phyloP scores from a whole-genome alignment of 345 rosid species.

The Eucalyptus albens region DNA sequence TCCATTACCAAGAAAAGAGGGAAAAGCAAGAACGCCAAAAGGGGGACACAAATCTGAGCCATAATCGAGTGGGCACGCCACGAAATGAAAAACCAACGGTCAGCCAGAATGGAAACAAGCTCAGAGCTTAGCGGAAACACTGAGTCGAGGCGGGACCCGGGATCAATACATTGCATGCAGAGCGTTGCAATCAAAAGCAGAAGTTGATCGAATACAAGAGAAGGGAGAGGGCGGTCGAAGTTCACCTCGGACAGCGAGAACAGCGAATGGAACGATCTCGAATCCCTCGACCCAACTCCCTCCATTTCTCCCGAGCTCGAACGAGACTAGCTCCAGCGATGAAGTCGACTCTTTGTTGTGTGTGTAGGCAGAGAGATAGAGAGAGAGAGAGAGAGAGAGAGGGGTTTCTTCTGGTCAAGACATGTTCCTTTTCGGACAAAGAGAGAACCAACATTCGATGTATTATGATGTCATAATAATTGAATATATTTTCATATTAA shows the following conservation, averaged over 20 bases:
- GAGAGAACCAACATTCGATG: not conserved
- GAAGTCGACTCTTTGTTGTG: not conserved
- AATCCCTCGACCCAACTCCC: not conserved
- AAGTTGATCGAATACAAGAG: not conserved
- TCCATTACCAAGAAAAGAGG: not conserved
- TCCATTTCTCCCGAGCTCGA: not conserved
- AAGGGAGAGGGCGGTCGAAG: not conserved
- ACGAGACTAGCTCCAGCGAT: not conserved
- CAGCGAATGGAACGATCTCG: not conserved
- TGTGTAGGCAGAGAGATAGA: not conserved
- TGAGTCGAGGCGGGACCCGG: not conserved
- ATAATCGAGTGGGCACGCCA: not conserved
- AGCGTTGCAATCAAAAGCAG: not conserved
- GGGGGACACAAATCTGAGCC: not conserved
- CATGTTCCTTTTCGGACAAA: not conserved
- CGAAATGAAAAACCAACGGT: not conserved
- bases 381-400: not conserved
- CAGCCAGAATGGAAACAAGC: not conserved
- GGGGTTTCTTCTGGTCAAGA: not conserved
- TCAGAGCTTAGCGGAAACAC: not conserved
- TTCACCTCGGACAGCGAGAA: not conserved
- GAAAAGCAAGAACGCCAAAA: not conserved
- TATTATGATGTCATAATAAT: too few relatives aligned
- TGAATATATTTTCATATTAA: not conserved
- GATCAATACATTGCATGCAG: not conserved